Base-by-base conservation (phyloP, 805 yeast genomes). In the Saturnispora gosingensis region DNA sequence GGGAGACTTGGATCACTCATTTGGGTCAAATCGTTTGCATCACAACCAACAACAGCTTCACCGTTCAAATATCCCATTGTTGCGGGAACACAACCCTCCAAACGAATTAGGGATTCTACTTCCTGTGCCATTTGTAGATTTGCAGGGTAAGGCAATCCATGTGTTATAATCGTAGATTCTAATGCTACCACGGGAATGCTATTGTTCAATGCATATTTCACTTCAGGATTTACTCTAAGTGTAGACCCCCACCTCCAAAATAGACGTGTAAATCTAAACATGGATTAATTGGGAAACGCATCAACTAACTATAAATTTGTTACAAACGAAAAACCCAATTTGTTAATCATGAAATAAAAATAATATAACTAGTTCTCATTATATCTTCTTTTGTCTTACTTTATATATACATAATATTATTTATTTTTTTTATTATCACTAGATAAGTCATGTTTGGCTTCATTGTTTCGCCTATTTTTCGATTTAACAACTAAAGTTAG, bases 101-200 rank as follows among this genome's bases (percentile, higher is more conserved):
- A 61, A 43, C 95, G 72, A 16, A 88, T 75, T 7, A 75, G 68
- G 4, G 64, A 53, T 65, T 88, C 96, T 1, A 86, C 95, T 1
- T 71, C 65, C 30, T 59, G 59, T 0, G 96, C 96, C 88, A 88
- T 82, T 25, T 73, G 72, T 10, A 85, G 60, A 60, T 89, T 88
- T 22, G 76, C 75, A 0, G 96, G 96, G 61, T 68, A 85, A 3
- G 96, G 96, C 39, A 88, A 72, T 0, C 97, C 97, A 68, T 88
- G 97, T 6, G 96, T 84, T 57, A 89, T 79, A 60, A 88, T 89
- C 7, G 97, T 88, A 22, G 89, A 81, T 62, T 89, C 97, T 15
- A 88, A 70, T 0, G 96, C 83, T 3, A 89, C 93, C 5, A 88
- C 79, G 0, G 97, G 96, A 36, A 56, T 66, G 18, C 74, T 73